These are phyloP conservation scores for Sisymbrium altissimum DNA, from an alignment of 345 rosid species.

Conservation along the genomic window DNA sequence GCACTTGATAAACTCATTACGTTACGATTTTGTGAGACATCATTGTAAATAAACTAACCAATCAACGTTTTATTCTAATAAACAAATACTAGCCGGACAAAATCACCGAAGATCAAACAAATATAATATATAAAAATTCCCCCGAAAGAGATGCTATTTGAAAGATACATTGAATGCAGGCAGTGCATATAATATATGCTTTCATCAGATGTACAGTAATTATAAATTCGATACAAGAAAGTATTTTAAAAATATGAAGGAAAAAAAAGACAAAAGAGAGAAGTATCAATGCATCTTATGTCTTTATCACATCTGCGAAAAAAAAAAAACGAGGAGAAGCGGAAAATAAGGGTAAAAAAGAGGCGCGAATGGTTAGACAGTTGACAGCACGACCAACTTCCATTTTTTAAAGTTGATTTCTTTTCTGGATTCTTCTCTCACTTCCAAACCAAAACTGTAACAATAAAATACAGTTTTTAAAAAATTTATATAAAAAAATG, in stretches of 20 bases:
- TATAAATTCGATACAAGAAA: background rate
- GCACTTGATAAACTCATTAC: background rate
- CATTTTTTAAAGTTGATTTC: slow-evolving; percentile 13
- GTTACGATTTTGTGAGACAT: background rate
- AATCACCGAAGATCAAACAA: slow-evolving; percentile 15
- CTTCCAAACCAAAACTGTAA: slow-evolving; percentile 4
- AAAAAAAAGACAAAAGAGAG: background rate
- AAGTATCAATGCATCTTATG: slow-evolving; percentile 24
- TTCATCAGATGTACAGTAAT: background rate
- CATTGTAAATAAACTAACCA: background rate
- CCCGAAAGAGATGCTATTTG: background rate
- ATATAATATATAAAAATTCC: background rate
- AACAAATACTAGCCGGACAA: slow-evolving; percentile 1
- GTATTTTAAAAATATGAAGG: background rate
- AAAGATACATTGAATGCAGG: slow-evolving; percentile 25
- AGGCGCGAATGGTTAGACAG: slow-evolving; percentile 26
- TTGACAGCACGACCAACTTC: slow-evolving; percentile 30
- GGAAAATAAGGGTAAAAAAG: background rate
- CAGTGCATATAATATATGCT: slow-evolving; percentile 5
- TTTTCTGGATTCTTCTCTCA: slow-evolving; percentile 23
- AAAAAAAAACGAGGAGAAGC: slow-evolving; percentile 9
- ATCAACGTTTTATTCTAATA: background rate
- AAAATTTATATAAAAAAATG: background rate
- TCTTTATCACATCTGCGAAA: slow-evolving; percentile 1
- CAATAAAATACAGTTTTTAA: background rate